phyloP scores from a whole-genome alignment of 2,329 filamentous ascomycete genomes.

The Stagonosporopsis rhizophila region DNA sequence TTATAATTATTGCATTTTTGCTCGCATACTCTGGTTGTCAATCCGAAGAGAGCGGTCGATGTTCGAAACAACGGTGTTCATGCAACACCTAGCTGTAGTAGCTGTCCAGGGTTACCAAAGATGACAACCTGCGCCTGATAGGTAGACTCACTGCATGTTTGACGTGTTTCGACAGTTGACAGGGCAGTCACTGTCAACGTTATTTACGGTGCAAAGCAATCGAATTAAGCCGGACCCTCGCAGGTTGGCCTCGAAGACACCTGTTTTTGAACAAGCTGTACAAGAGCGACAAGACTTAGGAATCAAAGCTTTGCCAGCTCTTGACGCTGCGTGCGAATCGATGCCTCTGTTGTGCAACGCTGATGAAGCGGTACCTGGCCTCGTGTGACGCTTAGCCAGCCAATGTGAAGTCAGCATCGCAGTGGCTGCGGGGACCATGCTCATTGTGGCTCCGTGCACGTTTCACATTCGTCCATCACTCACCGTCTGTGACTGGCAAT shows the following conservation, averaged over 20 bases:
- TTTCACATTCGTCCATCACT: conserved; percentile 29
- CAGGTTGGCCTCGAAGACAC: background rate
- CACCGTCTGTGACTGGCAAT: conserved; percentile 24
- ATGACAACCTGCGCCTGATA: background rate
- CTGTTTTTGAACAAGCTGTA: conserved; percentile 8
- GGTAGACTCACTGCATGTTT: conserved; percentile 1
- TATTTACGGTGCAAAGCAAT: conserved; percentile 1
- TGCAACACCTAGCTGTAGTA: background rate
- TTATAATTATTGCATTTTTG: background rate
- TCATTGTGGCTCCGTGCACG: background rate
- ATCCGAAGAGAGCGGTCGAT: conserved; percentile 16
- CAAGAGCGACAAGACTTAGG: conserved; percentile 8
- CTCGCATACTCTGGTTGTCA: conserved; percentile 7
- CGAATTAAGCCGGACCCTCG: background rate
- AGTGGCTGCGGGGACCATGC: too few relatives aligned
- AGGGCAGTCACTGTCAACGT: conserved; percentile 1
- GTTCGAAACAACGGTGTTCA: conserved; percentile 23
- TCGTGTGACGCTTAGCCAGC: conserved; percentile 10
- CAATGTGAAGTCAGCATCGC: conserved; percentile 22
- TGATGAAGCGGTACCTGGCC: conserved; percentile 33
- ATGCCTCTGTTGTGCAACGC: conserved; percentile 19
- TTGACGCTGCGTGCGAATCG: conserved; percentile 18
- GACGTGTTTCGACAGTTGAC: conserved; percentile 12
- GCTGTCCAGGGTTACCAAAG: conserved; percentile 12
- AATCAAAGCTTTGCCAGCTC: conserved; percentile 10